A percentile compares a stretch with the other conserved stretches of the same genome.
These are phyloP conservation scores for Fraxinus pennsylvanica DNA, from an alignment of 257 asterid species.

Conservation along the genomic window DNA sequence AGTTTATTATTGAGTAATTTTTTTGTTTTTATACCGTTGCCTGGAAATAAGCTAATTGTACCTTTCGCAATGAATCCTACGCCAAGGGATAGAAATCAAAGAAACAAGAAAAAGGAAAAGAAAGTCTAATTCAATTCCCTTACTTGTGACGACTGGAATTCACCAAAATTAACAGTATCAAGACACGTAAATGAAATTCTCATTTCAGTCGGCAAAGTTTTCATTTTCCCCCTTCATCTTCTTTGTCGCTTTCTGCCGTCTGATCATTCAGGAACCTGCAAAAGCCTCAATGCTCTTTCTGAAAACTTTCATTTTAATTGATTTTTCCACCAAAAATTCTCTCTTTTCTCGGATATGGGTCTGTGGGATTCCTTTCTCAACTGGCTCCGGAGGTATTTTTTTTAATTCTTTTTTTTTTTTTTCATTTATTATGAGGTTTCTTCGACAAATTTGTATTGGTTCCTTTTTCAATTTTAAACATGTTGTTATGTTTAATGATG, in stretches of 20 bases:
- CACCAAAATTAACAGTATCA: background rate
- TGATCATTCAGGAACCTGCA: conserved; percentile 29
- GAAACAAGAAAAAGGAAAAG: background rate
- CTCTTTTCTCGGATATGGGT: conserved; percentile 52
- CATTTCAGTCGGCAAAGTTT: conserved; percentile 38
- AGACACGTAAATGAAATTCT: background rate
- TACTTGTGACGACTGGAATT: background rate
- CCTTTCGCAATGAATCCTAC: no score
- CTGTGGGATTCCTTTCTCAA: conserved; percentile 77
- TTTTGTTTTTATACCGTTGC: no score
- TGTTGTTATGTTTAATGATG: background rate
- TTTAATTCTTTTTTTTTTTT: background rate
- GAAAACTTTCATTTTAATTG: background rate
- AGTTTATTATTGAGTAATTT: no score
- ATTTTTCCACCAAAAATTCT: conserved; percentile 12
- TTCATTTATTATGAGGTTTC: background rate
- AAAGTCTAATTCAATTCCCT: background rate
- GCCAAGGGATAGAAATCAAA: background rate
- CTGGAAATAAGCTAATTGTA: no score
- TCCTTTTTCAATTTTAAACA: background rate
- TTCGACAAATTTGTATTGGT: background rate
- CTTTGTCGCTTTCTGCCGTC: conserved; percentile 21
- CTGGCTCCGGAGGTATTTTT: conserved; percentile 81
- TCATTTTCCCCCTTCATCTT: conserved; percentile 9
- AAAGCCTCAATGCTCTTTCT: background rate